Evolutionary conservation across 2,329 filamentous ascomycete species (phyloP), one percentile per base, ranked within the genome.

Genomic region (Beauveria caledonica): DNA sequence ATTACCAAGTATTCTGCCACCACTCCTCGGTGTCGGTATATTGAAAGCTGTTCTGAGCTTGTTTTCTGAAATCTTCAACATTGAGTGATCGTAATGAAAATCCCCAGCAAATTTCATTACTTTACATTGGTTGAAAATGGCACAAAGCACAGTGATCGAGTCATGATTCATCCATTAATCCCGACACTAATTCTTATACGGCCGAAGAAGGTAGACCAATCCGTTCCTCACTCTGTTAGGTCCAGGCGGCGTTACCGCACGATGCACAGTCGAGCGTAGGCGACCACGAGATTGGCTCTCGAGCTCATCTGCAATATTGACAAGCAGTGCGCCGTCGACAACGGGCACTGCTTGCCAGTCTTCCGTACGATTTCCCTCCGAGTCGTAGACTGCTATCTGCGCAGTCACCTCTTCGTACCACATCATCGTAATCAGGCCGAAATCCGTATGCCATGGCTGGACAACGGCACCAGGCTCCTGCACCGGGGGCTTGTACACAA

Each of bases 221-320:
- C 57, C 48, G 13, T 50, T 33, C 19, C 57, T 52, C 27, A 25
- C 49, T 33, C 8, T 44, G 5, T 36, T 53, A 3, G 36, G 48
- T 3, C 57, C 57, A 21, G 48, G 46, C 19, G 48, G 57, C 21
- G 23, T 60, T 3, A 60, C 57, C 4, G 48, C 57, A 13, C 48
- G 48, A 39, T 60, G 48, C 17, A 60, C 48, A 46, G 46, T 40
- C 25, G 48, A 60, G 29, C 27, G 48, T 9, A 60, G 27, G n/a
- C 57, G 48, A 17, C 57, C 49, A 8, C 21, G 23, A 11, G 17
- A 53, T 44, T 44, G 53, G 21, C 39, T 13, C 10, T 29, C 48
- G 7, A 60, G 49, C 48, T 60, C 23, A 27, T 52, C 57, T 13
- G 48, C 46, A 53, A 60, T 60, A 21, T 60, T 60, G 39, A 60